Base-by-base conservation (phyloP, 2,329 filamentous ascomycete genomes). In the Colletotrichum tropicicola region DNA sequence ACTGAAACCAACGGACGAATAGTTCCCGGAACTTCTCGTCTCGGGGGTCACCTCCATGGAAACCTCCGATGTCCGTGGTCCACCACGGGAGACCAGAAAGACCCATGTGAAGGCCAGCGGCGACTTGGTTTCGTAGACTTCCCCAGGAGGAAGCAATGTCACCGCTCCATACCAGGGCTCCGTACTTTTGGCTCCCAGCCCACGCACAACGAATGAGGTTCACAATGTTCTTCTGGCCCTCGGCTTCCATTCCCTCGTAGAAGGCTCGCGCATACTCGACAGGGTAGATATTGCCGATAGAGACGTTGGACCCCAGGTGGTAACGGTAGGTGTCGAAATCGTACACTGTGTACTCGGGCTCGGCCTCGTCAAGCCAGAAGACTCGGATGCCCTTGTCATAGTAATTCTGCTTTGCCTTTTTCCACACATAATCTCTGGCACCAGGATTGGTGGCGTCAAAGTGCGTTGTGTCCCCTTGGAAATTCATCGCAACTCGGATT, bases 51-150 rank as follows among this genome's bases (percentile, higher is more conserved):
- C 89, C 89, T 5, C 89, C 89, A 70, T 91, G 89, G 70, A 92
- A 91, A 1, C 89, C 89, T 2, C 89, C 89, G 55, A 91, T 91
- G 69, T 91, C 89, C 1, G 89, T 91, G 0, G 89, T 91, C 87
- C 87, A 91, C 88, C 88, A 91, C 0, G 87, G 83, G 9, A 91
- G 81, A 0, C 89, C 89, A 0, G 87, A 80, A 5, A 91, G 75
- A 0, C 87, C 89, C 85, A 90, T 90, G 71, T 89, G 89, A 19
- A 91, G 76, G 0, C 89, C 89, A 0, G 89, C 89, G 0, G 86
- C 80, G 3, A 91, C 77, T 72, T 91, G 88, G 62, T 86, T 83
- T 4, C 85, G 81, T 49, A 91, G 80, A 25, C 82, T 87, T 3
- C 73, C 74, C 89, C 89, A 91, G 0, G 85, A 88, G 0, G 84